Evolutionary conservation across 2,329 filamentous ascomycete species (phyloP).

Genomic region (Ophiocordyceps robertsii): DNA sequence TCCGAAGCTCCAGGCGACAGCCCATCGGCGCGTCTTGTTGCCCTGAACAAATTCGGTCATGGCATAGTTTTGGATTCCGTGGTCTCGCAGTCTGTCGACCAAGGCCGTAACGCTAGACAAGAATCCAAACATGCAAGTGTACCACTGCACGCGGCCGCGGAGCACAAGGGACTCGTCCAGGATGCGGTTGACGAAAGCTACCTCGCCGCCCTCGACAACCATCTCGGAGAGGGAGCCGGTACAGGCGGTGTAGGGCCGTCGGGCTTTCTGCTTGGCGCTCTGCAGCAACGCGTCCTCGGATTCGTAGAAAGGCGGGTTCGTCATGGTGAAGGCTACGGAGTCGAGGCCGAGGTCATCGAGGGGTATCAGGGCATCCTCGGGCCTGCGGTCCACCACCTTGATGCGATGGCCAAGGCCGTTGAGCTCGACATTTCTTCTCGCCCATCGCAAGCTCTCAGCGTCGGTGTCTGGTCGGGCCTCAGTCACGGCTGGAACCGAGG

Average conservation of each 20-base stretch:
- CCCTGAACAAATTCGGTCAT: slow-evolving; percentile 71
- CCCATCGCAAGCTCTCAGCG: slow-evolving; percentile 49
- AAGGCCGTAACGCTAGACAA: slow-evolving; percentile 51
- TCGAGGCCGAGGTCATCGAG: slow-evolving; percentile 37
- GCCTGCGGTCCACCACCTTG: slow-evolving; percentile 41
- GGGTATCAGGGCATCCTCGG: slow-evolving; percentile 46
- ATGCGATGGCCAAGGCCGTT: slow-evolving; percentile 57
- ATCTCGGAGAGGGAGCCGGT: slow-evolving; percentile 76
- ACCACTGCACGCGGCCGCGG: slow-evolving; percentile 61
- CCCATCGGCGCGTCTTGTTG: slow-evolving; percentile 71
- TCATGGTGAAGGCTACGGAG: slow-evolving; percentile 71
- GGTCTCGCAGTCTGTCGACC: slow-evolving; percentile 43
- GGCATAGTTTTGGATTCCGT: slow-evolving; percentile 62
- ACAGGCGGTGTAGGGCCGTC: slow-evolving; percentile 55
- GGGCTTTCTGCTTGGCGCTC: slow-evolving; percentile 52
- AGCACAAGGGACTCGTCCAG: slow-evolving; percentile 54
- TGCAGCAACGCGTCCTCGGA: slow-evolving; percentile 54
- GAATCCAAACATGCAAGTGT: slow-evolving; percentile 83
- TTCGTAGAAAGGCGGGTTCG: slow-evolving; percentile 90
- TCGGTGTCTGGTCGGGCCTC: slow-evolving; percentile 53
- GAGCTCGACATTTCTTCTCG: slow-evolving; percentile 48
- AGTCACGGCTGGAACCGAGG: not conserved
- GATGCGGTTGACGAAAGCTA: slow-evolving; percentile 59
- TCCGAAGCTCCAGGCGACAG: slow-evolving; percentile 74
- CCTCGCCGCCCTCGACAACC: slow-evolving; percentile 68